phyloP scores from a whole-genome alignment of 1,284 basidiomycete species.

The Pisolithus thermaeus region DNA sequence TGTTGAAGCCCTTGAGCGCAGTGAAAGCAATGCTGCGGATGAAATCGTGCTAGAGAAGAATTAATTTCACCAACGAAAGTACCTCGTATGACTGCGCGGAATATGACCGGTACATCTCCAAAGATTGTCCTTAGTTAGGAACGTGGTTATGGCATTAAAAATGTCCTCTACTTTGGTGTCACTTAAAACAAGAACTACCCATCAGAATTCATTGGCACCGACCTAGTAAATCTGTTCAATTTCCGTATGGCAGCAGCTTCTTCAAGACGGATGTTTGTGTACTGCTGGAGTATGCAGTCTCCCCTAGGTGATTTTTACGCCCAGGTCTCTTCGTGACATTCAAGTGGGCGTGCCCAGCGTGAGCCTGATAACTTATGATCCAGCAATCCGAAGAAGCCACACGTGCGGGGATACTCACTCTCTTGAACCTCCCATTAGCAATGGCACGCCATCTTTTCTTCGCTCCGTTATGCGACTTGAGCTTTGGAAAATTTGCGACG shows the following conservation, averaged over 20 bases:
- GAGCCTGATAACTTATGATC: constrained; percentile 40
- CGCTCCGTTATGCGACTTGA: constrained; percentile 74
- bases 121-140: not conserved
- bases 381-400: constrained; percentile 1
- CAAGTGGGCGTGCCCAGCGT: constrained; percentile 64
- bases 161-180: not conserved
- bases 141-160: not conserved
- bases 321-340: constrained; percentile 62
- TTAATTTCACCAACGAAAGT: not conserved
- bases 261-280: constrained; percentile 61
- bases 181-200: not conserved
- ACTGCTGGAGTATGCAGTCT: constrained; percentile 58
- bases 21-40: constrained; percentile 28
- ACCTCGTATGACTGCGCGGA: too few relatives aligned
- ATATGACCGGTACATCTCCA: not conserved
- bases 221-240: constrained; percentile 8
- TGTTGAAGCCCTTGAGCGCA: constrained; percentile 13
- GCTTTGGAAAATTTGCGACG: constrained; percentile 49
- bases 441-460: constrained; percentile 76
- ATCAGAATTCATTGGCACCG: not conserved
- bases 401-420: constrained; percentile 40
- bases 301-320: constrained; percentile 59
- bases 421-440: constrained; percentile 69
- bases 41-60: constrained; percentile 1
- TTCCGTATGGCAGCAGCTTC: constrained; percentile 59